Evolutionary conservation across 371 early-diverging fungal genomes (phyloP).

Genomic region (Rhizopus delemar): DNA sequence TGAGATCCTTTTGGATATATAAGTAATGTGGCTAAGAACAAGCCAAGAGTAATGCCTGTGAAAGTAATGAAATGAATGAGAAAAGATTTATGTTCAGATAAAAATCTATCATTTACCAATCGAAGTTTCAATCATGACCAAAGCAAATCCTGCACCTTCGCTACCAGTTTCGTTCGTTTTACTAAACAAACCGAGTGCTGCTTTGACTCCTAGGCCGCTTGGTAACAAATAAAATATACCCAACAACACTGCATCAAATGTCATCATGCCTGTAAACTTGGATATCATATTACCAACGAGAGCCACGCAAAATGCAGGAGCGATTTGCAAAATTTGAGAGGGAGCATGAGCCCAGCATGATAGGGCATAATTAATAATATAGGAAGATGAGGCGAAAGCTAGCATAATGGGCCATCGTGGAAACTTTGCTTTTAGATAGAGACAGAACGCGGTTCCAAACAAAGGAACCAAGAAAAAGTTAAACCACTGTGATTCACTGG

Average conservation of each 20-base stretch:
- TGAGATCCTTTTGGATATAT: constrained; percentile 59
- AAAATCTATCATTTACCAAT: constrained; percentile 21
- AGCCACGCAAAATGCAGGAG: constrained; percentile 58
- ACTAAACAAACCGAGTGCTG: constrained; percentile 44
- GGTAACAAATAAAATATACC: constrained; percentile 60
- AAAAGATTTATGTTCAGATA: background rate
- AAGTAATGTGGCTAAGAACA: constrained; percentile 57
- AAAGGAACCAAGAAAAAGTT: constrained; percentile 42
- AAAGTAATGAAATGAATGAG: background rate
- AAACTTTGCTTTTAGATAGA: constrained; percentile 38
- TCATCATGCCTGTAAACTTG: constrained; percentile 54
- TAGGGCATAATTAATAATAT: constrained; percentile 37
- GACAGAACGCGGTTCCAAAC: constrained; percentile 44
- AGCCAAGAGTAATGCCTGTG: constrained; percentile 54
- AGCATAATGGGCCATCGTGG: constrained; percentile 45
- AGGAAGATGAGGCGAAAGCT: constrained; percentile 29
- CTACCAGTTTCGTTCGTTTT: constrained; percentile 27
- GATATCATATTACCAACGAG: constrained; percentile 55
- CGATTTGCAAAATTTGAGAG: constrained; percentile 44
- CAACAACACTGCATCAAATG: constrained; percentile 56
- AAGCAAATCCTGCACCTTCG: constrained; percentile 50
- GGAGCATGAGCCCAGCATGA: constrained; percentile 50
- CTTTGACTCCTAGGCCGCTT: constrained; percentile 55
- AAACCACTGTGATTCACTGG: constrained; percentile 31
- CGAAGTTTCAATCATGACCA: constrained; percentile 49